These are phyloP conservation scores for Bolboschoenus planiculmis DNA, from an alignment of 176 grass and related monocot species.

Conservation along the genomic window DNA sequence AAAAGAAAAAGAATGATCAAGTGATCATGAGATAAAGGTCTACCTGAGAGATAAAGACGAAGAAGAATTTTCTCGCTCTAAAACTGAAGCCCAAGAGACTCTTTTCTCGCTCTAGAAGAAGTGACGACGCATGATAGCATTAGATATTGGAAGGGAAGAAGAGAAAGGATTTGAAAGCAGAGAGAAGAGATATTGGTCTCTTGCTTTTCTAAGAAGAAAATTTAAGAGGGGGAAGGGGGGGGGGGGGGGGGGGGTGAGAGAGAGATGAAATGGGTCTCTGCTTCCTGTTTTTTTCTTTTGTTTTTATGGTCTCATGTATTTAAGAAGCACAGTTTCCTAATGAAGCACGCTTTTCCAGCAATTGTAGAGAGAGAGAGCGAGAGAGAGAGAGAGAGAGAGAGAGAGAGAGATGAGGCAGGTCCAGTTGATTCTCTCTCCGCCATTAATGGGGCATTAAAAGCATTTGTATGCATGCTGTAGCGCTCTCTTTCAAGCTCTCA, in stretches of 20 bases:
- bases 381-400: not conserved
- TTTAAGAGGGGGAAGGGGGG: not conserved
- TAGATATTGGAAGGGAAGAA: not conserved
- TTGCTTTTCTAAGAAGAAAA: slow-evolving; percentile 13
- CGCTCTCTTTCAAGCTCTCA: slow-evolving; percentile 29
- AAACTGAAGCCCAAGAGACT: not conserved
- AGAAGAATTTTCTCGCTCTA: slow-evolving; percentile 1
- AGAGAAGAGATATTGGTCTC: slow-evolving; percentile 3
- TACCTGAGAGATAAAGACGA: not conserved
- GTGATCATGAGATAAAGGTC: not conserved
- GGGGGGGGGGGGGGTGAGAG: not conserved
- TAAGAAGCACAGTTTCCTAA: slow-evolving; percentile 35
- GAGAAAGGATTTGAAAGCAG: not conserved
- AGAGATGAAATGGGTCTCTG: not conserved
- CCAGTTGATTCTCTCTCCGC: slow-evolving; percentile 32
- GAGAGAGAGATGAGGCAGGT: not conserved
- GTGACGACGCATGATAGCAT: not conserved
- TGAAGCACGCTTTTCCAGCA: slow-evolving; percentile 27
- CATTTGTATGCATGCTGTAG: slow-evolving; percentile 56
- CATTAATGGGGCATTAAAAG: slow-evolving; percentile 65
- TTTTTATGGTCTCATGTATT: slow-evolving; percentile 27
- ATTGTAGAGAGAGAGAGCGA: not conserved
- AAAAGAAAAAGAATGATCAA: too few relatives aligned
- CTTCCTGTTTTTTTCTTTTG: not conserved
- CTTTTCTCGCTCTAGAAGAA: not conserved